Evolutionary conservation across 2,329 filamentous ascomycete species (phyloP).

Genomic region (Neoarthrinium moseri): DNA sequence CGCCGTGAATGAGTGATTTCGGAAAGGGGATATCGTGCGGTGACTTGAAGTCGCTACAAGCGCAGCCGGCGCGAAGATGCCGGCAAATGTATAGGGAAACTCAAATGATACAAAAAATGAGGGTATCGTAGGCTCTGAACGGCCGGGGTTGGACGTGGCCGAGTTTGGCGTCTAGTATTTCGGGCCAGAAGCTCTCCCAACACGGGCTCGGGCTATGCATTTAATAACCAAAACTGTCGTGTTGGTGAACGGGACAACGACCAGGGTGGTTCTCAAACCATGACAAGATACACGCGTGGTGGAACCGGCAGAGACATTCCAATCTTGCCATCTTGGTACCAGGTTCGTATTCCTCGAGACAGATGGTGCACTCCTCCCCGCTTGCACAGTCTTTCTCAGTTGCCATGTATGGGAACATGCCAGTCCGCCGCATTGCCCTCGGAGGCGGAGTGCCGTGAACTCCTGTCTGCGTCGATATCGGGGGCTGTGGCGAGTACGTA

Average conservation of each 20-base stretch:
- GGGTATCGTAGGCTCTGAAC: too few species aligned
- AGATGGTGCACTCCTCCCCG: constrained; percentile 67
- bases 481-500: constrained; percentile 39
- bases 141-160: too few species aligned
- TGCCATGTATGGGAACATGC: constrained; percentile 63
- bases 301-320: constrained; percentile 66
- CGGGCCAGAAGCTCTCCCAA: too few species aligned
- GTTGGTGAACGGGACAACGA: constrained; percentile 65
- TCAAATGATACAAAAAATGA: too few species aligned
- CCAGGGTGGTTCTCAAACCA: constrained; percentile 65
- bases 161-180: too few species aligned
- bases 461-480: constrained; percentile 15
- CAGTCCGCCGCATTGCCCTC: constrained; percentile 46
- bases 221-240: constrained; percentile 58
- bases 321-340: constrained; percentile 63
- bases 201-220: too few species aligned
- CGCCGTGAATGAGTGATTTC: too few species aligned
- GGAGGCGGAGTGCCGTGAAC: constrained; percentile 26
- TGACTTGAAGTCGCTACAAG: too few species aligned
- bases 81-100: too few species aligned
- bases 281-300: constrained; percentile 56
- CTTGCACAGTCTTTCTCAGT: constrained; percentile 70
- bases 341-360: constrained; percentile 63
- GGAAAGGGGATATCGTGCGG: too few species aligned
- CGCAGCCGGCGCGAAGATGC: too few species aligned